These are phyloP conservation scores for Fusarium torreyae DNA, from an alignment of 2,329 filamentous ascomycete genomes.

Conservation along the genomic window DNA sequence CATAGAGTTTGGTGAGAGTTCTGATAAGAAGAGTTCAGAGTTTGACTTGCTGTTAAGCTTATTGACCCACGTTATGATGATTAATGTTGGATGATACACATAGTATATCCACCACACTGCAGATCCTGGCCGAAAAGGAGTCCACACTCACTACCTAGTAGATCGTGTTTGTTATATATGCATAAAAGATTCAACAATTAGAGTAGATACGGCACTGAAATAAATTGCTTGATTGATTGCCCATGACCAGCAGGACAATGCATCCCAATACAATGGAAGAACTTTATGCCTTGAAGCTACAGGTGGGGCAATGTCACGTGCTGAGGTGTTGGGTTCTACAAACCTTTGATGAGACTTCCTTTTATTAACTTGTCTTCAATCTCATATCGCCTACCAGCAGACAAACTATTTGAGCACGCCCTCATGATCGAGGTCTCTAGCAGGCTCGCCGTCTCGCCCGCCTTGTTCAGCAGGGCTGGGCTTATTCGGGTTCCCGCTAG, in stretches of 20 bases:
- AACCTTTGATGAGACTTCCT: not conserved
- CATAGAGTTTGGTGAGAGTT: not conserved
- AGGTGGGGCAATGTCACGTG: conserved; percentile 20
- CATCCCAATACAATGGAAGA: not conserved
- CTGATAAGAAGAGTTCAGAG: not conserved
- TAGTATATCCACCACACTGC: not conserved
- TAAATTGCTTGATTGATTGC: not conserved
- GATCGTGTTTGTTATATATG: not conserved
- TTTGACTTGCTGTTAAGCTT: conserved; percentile 25
- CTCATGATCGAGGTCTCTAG: conserved; percentile 11
- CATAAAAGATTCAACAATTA: too few species aligned
- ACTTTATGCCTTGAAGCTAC: not conserved
- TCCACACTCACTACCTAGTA: not conserved
- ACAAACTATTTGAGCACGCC: not conserved
- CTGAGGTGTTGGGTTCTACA: not conserved
- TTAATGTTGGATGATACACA: not conserved
- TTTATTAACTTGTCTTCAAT: not conserved
- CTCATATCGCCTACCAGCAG: not conserved
- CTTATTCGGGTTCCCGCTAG: not conserved
- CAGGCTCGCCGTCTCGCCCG: conserved; percentile 8
- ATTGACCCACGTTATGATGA: conserved; percentile 1
- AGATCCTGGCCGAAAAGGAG: not conserved
- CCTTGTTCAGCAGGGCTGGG: not conserved
- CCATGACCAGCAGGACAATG: not conserved
- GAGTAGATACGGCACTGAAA: too few species aligned